These are phyloP conservation scores for Annulohypoxylon nitens DNA, from an alignment of 495 filamentous ascomycete species.

Conservation along the genomic window DNA sequence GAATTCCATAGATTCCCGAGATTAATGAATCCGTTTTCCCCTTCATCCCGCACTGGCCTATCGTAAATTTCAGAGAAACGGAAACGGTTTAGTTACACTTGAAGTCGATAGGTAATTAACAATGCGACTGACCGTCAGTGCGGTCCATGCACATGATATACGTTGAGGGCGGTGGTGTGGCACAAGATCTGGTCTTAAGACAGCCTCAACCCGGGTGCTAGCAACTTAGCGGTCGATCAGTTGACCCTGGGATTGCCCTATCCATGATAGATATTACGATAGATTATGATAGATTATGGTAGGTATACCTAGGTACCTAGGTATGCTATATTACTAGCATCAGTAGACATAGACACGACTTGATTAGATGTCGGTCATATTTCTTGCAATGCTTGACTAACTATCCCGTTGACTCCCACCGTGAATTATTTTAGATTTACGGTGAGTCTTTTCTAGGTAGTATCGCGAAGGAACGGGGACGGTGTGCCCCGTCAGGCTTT, in stretches of 20 bases:
- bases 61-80: slow-evolving; percentile 26
- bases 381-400: slow-evolving; percentile 28
- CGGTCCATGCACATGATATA: slow-evolving; percentile 39
- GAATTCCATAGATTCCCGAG: slow-evolving; percentile 1
- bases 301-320: no score
- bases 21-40: slow-evolving; percentile 4
- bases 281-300: background rate
- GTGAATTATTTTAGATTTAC: slow-evolving; percentile 32
- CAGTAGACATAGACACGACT: background rate
- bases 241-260: slow-evolving; percentile 28
- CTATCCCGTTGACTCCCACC: slow-evolving; percentile 21
- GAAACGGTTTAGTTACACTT: slow-evolving; percentile 29
- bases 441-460: background rate
- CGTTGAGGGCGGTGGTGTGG: slow-evolving; percentile 25
- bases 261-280: background rate
- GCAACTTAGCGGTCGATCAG: slow-evolving; percentile 27
- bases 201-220: slow-evolving; percentile 28
- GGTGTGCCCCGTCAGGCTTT: background rate
- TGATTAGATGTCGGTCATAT: slow-evolving; percentile 25
- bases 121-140: slow-evolving; percentile 28
- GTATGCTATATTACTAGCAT: background rate
- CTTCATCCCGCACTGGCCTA: background rate
- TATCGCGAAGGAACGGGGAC: background rate
- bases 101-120: slow-evolving; percentile 22
- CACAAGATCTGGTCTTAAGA: slow-evolving; percentile 40